Percentiles rank a stretch among this genome's conserved stretches.
Evolutionary conservation across 208 protist genomes (phyloP).

Genomic region (Trichomonas tenax): DNA sequence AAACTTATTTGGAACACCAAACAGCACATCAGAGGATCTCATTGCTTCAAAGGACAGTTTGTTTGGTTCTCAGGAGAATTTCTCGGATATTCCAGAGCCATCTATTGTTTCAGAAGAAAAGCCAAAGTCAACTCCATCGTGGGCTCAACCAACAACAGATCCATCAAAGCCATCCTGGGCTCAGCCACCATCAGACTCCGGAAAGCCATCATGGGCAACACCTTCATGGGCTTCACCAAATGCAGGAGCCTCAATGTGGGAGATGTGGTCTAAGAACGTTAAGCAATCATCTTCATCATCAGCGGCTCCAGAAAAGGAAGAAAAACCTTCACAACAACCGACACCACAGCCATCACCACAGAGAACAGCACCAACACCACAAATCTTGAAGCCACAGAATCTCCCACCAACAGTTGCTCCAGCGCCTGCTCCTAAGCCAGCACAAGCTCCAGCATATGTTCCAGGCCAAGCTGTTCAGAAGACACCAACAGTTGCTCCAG

Average conservation of each 20-base stretch:
- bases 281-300: background rate
- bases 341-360: background rate
- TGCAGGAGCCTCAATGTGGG: background rate
- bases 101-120: background rate
- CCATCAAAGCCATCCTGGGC: background rate
- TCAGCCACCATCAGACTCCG: background rate
- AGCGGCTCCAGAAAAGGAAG: too few species aligned
- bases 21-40: background rate
- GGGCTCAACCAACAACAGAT: background rate
- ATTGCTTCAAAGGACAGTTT: background rate
- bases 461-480: background rate
- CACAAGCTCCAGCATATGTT: background rate
- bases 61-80: background rate
- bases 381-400: background rate
- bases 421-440: background rate
- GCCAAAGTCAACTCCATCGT: background rate
- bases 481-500: background rate
- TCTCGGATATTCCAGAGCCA: background rate
- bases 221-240: background rate
- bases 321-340: background rate
- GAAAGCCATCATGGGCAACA: background rate
- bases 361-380: background rate
- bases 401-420: background rate
- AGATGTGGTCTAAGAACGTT: background rate
- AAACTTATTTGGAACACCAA: background rate